Evolutionary conservation across 2,329 filamentous ascomycete genomes (phyloP).

Genomic region (Penicillium concentricum): DNA sequence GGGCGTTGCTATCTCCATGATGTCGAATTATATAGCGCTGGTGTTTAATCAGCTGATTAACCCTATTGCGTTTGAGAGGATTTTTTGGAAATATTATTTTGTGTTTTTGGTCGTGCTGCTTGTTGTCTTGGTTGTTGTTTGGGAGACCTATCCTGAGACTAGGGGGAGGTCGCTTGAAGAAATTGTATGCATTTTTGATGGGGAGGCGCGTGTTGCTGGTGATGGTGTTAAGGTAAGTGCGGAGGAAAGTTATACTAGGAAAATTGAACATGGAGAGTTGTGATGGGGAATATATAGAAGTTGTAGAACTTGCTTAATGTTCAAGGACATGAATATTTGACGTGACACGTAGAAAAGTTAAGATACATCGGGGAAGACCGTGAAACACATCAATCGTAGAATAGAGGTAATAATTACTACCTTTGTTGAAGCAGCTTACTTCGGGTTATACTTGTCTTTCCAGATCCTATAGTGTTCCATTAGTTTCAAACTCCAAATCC

Average conservation of each 20-base stretch:
- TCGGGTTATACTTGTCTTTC: conserved; percentile 85
- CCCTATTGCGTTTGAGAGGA: conserved; percentile 2
- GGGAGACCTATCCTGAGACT: conserved; percentile 5
- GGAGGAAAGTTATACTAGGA: not conserved
- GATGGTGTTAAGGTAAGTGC: no score
- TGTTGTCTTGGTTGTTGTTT: conserved; percentile 1
- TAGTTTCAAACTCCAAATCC: conserved; percentile 15
- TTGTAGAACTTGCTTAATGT: not conserved
- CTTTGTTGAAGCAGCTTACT: not conserved
- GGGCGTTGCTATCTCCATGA: conserved; percentile 24
- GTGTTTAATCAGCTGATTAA: conserved; percentile 5
- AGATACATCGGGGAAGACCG: not conserved
- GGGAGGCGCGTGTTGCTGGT: not conserved
- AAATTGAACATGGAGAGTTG: not conserved
- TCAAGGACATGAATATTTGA: not conserved
- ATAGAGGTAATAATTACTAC: not conserved
- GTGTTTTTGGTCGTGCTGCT: conserved; percentile 3
- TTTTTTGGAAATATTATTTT: conserved; percentile 7
- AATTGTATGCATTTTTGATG: conserved; percentile 1
- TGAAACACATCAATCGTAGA: not conserved
- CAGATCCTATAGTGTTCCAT: conserved; percentile 72
- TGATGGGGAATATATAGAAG: not conserved
- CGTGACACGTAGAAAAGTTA: not conserved
- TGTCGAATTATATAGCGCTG: conserved; percentile 1
- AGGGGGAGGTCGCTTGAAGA: conserved; percentile 1